phyloP scores from a whole-genome alignment of 1,284 basidiomycete genomes.

The Rhodotorula sp. region DNA sequence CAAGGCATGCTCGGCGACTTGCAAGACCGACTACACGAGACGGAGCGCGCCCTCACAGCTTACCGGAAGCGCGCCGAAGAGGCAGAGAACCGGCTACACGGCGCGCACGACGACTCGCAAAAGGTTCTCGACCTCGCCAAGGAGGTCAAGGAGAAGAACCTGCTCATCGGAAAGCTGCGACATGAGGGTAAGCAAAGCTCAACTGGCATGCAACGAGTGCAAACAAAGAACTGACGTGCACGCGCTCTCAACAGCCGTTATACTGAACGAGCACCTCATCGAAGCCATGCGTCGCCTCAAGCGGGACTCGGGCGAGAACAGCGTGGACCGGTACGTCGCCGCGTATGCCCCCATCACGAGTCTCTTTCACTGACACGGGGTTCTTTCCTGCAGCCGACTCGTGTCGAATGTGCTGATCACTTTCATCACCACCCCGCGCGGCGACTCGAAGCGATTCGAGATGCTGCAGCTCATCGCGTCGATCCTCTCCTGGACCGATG shows the following conservation, averaged over 20 bases:
- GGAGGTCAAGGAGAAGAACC: conserved; percentile 90
- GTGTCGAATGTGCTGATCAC: conserved; percentile 93
- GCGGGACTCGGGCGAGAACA: conserved; percentile 77
- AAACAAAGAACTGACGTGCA: background rate
- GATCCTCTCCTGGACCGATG: conserved; percentile 84
- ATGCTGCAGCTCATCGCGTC: conserved; percentile 86
- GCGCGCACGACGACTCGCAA: conserved; percentile 64
- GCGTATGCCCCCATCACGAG: background rate
- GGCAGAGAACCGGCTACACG: conserved; percentile 81
- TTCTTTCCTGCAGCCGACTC: conserved; percentile 60
- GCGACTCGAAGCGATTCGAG: conserved; percentile 92
- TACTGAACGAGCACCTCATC: conserved; percentile 95
- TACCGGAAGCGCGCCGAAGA: conserved; percentile 79
- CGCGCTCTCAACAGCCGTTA: conserved; percentile 64
- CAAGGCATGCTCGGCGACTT: conserved; percentile 76
- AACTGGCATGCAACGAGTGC: no score
- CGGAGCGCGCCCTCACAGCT: conserved; percentile 72
- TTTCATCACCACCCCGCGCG: conserved; percentile 85
- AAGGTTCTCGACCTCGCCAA: conserved; percentile 71
- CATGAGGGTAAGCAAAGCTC: conserved; percentile 71
- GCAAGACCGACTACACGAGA: conserved; percentile 67
- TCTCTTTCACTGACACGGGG: background rate
- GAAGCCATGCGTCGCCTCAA: conserved; percentile 91
- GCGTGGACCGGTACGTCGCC: conserved; percentile 66
- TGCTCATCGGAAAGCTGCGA: conserved; percentile 84